Percentiles rank a stretch among this genome's conserved stretches.
Conservation (phyloP, 352 stramenopile species). For the Aphanomyces cochlioides region DNA sequence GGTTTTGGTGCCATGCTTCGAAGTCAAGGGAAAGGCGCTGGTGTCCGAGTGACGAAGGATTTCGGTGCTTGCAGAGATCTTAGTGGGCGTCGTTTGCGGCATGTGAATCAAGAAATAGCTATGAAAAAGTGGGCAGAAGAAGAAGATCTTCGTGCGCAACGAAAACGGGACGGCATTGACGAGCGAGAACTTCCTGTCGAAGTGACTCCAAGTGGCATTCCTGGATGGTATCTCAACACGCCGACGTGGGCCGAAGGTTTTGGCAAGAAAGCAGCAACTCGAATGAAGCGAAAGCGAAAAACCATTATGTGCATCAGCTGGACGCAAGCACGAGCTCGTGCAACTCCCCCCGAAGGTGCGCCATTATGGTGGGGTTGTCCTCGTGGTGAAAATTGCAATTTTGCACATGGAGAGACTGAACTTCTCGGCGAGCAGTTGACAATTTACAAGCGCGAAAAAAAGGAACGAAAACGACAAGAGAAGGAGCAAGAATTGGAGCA, state of each 20-base stretch:
- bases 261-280: slow-evolving; percentile 51
- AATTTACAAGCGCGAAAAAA: slow-evolving; percentile 68
- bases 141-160: slow-evolving; percentile 42
- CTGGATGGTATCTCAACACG: slow-evolving; percentile 76
- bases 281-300: slow-evolving; percentile 82
- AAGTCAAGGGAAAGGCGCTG: slow-evolving; percentile 68
- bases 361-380: slow-evolving; percentile 80
- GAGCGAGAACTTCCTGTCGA: slow-evolving; percentile 72
- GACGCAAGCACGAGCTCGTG: slow-evolving; percentile 55
- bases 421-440: slow-evolving; percentile 59
- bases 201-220: slow-evolving; percentile 78
- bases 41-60: slow-evolving; percentile 64
- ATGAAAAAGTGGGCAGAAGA: slow-evolving; percentile 79
- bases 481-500: slow-evolving; percentile 63
- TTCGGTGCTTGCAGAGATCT: slow-evolving; percentile 79
- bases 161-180: slow-evolving; percentile 46
- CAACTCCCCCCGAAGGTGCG: slow-evolving; percentile 41
- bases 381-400: slow-evolving; percentile 73
- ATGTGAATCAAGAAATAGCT: slow-evolving; percentile 85
- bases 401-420: slow-evolving; percentile 79
- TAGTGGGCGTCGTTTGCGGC: slow-evolving; percentile 68
- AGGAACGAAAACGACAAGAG: slow-evolving; percentile 43
- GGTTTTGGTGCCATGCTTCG: slow-evolving; percentile 84
- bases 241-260: slow-evolving; percentile 79
- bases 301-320: slow-evolving; percentile 73